phyloP scores from a whole-genome alignment of 345 rosid species.

The Moricandia moricandioides region DNA sequence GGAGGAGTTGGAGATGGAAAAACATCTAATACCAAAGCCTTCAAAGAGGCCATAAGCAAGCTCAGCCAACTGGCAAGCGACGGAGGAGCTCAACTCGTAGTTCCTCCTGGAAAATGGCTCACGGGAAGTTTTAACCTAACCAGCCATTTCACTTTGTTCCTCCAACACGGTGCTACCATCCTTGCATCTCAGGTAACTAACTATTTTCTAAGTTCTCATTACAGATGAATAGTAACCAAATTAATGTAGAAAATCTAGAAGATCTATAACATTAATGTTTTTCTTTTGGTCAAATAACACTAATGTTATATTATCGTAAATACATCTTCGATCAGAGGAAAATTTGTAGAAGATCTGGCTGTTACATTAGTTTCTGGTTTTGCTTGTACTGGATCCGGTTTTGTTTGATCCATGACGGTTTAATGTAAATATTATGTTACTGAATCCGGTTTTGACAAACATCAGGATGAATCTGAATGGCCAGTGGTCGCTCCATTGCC shows the following conservation, averaged over 20 bases:
- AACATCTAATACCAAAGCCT: constrained; percentile 62
- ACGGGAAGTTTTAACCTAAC: constrained; percentile 88
- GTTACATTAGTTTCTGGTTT: not conserved
- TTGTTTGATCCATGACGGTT: not conserved
- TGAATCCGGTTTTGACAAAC: not conserved
- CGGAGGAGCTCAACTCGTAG: constrained; percentile 73
- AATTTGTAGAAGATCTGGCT: not conserved
- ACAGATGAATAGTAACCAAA: not conserved
- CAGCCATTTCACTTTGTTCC: constrained; percentile 76
- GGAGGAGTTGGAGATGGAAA: constrained; percentile 83
- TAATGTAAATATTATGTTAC: not conserved
- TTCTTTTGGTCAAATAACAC: no score
- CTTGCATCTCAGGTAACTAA: constrained; percentile 66
- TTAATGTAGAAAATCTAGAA: not conserved
- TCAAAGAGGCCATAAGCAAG: constrained; percentile 46
- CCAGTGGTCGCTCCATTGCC: constrained; percentile 55
- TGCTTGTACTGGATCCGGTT: constrained; percentile 1
- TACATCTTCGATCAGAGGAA: not conserved
- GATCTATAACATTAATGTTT: no score
- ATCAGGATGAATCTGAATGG: constrained; percentile 80
- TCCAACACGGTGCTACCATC: constrained; percentile 59
- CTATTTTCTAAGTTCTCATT: not conserved
- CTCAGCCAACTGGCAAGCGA: constrained; percentile 47
- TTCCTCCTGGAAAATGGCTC: constrained; percentile 81
- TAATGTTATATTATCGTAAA: not conserved